Percentiles rank a stretch among this genome's conserved stretches.
Evolutionary conservation across 495 filamentous ascomycete species (phyloP).

Genomic region (Cairneyella variabilis): DNA sequence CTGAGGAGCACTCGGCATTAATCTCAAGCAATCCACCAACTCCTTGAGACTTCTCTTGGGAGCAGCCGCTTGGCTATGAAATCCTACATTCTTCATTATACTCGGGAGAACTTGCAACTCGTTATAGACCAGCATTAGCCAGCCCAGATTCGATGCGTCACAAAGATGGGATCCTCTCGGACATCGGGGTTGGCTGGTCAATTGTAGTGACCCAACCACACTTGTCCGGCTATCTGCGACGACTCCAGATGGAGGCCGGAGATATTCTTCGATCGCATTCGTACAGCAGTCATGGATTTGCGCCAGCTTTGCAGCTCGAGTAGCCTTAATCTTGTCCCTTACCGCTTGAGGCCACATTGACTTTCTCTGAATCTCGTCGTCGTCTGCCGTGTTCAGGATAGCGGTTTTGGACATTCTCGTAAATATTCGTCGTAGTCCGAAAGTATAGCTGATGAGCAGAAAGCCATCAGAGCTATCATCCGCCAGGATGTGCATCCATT

Average conservation of each 20-base stretch:
- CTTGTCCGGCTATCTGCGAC: constrained; percentile 4
- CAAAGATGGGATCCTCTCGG: constrained; percentile 33
- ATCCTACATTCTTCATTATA: constrained; percentile 20
- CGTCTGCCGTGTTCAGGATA: constrained; percentile 31
- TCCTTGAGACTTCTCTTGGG: constrained; percentile 28
- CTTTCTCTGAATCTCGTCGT: constrained; percentile 23
- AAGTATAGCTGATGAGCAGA: constrained; percentile 37
- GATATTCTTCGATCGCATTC: constrained; percentile 27
- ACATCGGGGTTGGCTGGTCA: constrained; percentile 30
- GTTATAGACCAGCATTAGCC: constrained; percentile 37
- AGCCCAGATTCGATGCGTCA: constrained; percentile 40
- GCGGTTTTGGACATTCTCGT: constrained; percentile 32
- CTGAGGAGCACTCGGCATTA: constrained; percentile 31
- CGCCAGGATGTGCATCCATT: constrained; percentile 28
- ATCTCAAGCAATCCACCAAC: constrained; percentile 30
- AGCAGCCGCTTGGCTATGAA: constrained; percentile 8
- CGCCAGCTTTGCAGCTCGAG: constrained; percentile 33
- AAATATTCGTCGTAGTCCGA: constrained; percentile 34
- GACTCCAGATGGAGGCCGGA: constrained; percentile 19
- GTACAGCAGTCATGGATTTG: constrained; percentile 31
- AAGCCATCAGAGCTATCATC: constrained; percentile 33
- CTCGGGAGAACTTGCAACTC: constrained; percentile 30
- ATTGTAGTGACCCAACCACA: constrained; percentile 11
- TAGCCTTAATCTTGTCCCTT: constrained; percentile 31
- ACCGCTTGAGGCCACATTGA: constrained; percentile 29